Evolutionary conservation across 2,329 filamentous ascomycete genomes (phyloP).

Genomic region (Fusarium sp.): DNA sequence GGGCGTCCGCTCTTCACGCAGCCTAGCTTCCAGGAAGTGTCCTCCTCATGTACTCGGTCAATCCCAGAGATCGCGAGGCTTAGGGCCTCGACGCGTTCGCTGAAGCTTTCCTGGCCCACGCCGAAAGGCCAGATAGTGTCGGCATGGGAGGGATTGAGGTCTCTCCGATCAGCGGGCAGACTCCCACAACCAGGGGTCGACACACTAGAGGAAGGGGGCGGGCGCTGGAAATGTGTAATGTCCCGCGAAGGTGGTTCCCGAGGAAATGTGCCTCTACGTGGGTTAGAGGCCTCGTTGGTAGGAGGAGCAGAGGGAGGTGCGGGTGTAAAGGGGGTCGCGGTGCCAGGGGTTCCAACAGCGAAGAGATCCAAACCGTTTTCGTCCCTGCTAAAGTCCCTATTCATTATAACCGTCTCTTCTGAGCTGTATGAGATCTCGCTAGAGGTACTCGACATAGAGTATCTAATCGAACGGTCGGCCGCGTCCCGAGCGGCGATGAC

Average conservation of each 20-base stretch:
- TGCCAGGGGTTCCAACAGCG: not conserved
- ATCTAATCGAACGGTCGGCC: slow-evolving; percentile 1
- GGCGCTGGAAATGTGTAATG: not conserved
- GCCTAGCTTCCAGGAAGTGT: not conserved
- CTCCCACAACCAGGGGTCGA: not conserved
- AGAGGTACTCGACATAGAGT: not conserved
- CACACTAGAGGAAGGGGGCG: not conserved
- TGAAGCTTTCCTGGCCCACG: not conserved
- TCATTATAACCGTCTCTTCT: not conserved
- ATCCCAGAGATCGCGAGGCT: not conserved
- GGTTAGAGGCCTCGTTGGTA: not conserved
- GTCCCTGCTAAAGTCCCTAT: not conserved
- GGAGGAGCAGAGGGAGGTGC: not conserved
- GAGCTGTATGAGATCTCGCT: not conserved
- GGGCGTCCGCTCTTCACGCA: not conserved
- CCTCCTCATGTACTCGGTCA: not conserved
- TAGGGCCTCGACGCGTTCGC: not conserved
- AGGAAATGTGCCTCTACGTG: not conserved
- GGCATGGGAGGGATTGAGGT: not conserved
- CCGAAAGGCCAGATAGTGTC: not conserved
- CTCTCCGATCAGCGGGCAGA: not conserved
- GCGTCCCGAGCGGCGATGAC: not conserved
- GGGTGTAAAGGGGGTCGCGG: not conserved
- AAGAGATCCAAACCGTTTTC: slow-evolving; percentile 1
- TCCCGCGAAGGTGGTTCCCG: not conserved